Evolutionary conservation across 441 rosid species (phyloP), one percentile per base, ranked within the genome.

Genomic region (Jatropha multifida): DNA sequence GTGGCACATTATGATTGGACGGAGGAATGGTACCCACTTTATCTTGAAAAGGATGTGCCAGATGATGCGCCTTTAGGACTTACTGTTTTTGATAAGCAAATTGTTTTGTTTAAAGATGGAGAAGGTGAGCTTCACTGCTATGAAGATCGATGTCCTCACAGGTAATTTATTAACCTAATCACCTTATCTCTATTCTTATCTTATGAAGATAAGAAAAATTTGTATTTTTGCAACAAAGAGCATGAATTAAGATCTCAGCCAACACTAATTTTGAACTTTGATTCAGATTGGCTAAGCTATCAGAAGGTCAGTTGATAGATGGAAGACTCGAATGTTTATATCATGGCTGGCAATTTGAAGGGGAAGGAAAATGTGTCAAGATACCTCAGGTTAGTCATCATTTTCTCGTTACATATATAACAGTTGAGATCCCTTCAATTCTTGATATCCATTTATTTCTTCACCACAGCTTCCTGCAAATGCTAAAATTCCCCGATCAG

Each of bases 341-440:
- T 78, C 99, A 94, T 76, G 97, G 99, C n/a, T 94, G 99, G 97
- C 99, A 91, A 79, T 94, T 89, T 74, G 94, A 90, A 76, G 95
- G 96, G 42, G 87, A 90, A 26, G 99, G 97, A 32, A 83, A 93
- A 87, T 94, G 99, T 72, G 92, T 93, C 18, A 89, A 90, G 87
- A 93, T 94, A 74, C 98, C 98, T 80, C 98, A 94, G 97, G 98
- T 94, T 18, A 65, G 77, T 32, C 56, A 10, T 77, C 46, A 3
- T 66, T 58, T 73, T 63, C 26, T 44, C 10, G 8, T 44, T 7
- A 4, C 48, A 44, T 7, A 32, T 32, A 32, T 32, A 32, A 32
- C 32, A 32, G 32, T 0, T 41, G 48, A 38, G 32, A 27, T 54
- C 9, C 4, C 56, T 26, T 3, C 18, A 23, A 46, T 27, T 48